Base-by-base conservation (phyloP, 2,329 filamentous ascomycete genomes). In the Neurospora crassa region DNA sequence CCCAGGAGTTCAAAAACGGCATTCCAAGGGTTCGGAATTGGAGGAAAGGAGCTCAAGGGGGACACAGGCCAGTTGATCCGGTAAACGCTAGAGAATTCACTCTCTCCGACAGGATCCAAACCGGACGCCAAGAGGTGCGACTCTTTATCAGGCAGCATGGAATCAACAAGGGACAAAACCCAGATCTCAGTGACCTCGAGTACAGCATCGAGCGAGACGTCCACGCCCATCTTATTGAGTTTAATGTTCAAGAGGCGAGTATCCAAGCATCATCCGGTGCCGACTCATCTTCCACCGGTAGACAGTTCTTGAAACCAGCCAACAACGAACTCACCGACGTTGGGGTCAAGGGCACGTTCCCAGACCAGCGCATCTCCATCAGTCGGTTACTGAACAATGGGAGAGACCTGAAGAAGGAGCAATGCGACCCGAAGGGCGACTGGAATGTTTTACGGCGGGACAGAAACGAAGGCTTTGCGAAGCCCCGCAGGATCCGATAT, bases 121-220 rank as follows among this genome's bases (percentile, higher is more conserved):
- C 8, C 0, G 70, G 67, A 3, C 68, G 70, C 3, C 2, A 43
- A 16, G 53, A 70, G 7, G 59, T 71, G 16, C 59, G 29, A 29
- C 11, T 43, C 37, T 67, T 72, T 14, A 67, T 70, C 37, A 10
- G 8, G 37, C 37, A 37, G 8, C 37, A 37, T 37, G 37, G 37
- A 10, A 37, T 10, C 2, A 37, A 10, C 8, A 37, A 37, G 6
- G 37, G 1, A 8, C 7, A 2, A 10, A 10, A 37, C 2, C 0
- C 2, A 8, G 37, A 8, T 37, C 37, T 10, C 37, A 10, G 37
- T 8, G 37, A 1, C 37, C 7, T 37, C 1, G 47, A 69, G 2
- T 74, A 74, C 53, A 40, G 68, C 5, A 34, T 73, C 12, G 73
- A 73, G 29, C 70, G 63, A 8, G 73, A 74, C 40, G 70, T 74